A percentile compares a stretch with the other conserved stretches of the same genome.
Evolutionary conservation across 2,329 filamentous ascomycete species (phyloP).

Genomic region (Beauveria sp.): DNA sequence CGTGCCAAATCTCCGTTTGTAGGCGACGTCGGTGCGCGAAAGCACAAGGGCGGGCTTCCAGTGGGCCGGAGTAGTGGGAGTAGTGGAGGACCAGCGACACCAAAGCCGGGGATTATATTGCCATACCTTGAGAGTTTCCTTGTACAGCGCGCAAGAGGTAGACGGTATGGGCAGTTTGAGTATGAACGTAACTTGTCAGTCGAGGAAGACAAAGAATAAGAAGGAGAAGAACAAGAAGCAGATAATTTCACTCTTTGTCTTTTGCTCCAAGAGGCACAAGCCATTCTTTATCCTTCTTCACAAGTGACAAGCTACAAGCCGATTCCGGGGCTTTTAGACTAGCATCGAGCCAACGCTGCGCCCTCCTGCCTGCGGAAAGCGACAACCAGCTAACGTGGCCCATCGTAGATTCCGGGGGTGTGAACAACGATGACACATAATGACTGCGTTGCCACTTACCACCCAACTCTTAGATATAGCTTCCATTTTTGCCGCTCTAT

Average conservation of each 20-base stretch:
- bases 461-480: neutral
- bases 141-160: too few species aligned
- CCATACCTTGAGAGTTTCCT: neutral
- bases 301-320: neutral
- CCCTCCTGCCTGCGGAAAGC: constrained; percentile 1
- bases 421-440: constrained; percentile 4
- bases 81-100: neutral
- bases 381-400: neutral
- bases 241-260: too few species aligned
- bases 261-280: neutral
- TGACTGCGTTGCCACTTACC: constrained; percentile 1
- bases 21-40: neutral
- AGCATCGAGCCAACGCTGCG: neutral
- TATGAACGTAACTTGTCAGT: too few species aligned
- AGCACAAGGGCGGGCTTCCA: neutral
- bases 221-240: neutral
- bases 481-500: neutral
- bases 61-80: neutral
- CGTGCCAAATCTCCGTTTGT: neutral
- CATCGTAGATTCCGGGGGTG: neutral
- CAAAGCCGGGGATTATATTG: neutral
- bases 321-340: neutral
- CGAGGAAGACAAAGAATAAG: neutral
- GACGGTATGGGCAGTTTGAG: too few species aligned
- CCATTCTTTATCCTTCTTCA: neutral